These are phyloP conservation scores for Postia placenta DNA, from an alignment of 768 basidiomycete species.

Conservation along the genomic window DNA sequence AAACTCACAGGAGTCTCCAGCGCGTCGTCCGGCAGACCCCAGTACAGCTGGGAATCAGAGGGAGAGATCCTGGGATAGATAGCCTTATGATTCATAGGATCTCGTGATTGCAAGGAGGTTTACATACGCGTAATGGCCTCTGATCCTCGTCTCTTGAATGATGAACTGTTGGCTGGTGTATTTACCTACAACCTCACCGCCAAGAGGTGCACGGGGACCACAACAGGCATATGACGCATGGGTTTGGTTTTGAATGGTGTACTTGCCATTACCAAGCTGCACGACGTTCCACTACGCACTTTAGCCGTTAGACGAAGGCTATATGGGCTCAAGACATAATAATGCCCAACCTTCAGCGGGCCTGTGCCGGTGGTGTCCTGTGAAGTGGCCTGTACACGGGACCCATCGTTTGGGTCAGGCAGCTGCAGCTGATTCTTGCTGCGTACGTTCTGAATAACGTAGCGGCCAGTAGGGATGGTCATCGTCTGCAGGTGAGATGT, in stretches of 20 bases:
- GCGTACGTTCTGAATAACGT: slow-evolving; percentile 10
- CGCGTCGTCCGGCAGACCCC: neutral
- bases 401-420: neutral
- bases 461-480: slow-evolving; percentile 75
- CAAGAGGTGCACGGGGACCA: neutral
- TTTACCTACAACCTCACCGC: neutral
- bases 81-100: neutral
- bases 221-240: neutral
- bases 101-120: neutral
- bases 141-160: neutral
- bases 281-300: neutral
- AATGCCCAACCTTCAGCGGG: neutral
- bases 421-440: neutral
- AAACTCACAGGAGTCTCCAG: neutral
- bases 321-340: neutral
- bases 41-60: neutral
- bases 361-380: neutral
- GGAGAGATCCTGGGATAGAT: neutral
- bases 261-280: neutral
- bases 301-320: neutral
- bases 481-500: too few species aligned
- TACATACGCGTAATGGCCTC: neutral
- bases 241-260: neutral
- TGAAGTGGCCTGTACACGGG: neutral
- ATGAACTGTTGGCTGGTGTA: neutral